Base-by-base conservation (phyloP, 192 early-diverging fungal genomes). In the Gonapodya prolifera region DNA sequence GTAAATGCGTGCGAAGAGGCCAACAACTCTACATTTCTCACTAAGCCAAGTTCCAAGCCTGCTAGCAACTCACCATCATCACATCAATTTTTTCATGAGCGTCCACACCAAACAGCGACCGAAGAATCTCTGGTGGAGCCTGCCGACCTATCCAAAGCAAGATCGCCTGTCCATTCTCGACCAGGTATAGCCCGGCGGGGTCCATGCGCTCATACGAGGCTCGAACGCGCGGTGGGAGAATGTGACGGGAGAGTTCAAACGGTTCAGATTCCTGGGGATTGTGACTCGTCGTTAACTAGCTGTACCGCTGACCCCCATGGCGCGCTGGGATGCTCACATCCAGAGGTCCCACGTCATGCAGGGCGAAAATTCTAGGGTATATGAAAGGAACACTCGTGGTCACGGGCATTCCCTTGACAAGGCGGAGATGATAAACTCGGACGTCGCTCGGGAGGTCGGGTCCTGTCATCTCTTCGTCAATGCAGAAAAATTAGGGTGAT, bases 101-200 rank as follows among this genome's bases (percentile, higher is more conserved):
- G 0, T 86, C 76, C 0, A 91, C 92, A 17, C 95, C 96, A 86
- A 99, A 94, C 17, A 95, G 83, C n/a, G 87, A 87, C 74, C 85
- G 84, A 28, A 99, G 76, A 70, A 91, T 87, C 33, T 89, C 83
- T 1, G 83, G 34, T 2, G 91, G 73, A 17, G 89, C 77, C 77
- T 94, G 85, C 2, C 90, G 85, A 1, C 97, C 97, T 28, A 99
- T 78, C 95, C 95, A 99, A n/a, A 97, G 81, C 75, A 87, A 89
- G 82, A 95, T 79, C 69, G 80, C 78, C 74, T 92, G 86, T 2
- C 93, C 91, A 79, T 94, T 95, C 82, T 96, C 95, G 84, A 78
- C 78, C 34, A 98, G 45, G 81, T 96, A 99, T 0, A 91, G 91
- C 1, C 96, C 96, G 2, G 81, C 80, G 0, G 88, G 83, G 69